Evolutionary conservation across 495 filamentous ascomycete species (phyloP).

Genomic region (Hyphodiscus hymeniophilus): DNA sequence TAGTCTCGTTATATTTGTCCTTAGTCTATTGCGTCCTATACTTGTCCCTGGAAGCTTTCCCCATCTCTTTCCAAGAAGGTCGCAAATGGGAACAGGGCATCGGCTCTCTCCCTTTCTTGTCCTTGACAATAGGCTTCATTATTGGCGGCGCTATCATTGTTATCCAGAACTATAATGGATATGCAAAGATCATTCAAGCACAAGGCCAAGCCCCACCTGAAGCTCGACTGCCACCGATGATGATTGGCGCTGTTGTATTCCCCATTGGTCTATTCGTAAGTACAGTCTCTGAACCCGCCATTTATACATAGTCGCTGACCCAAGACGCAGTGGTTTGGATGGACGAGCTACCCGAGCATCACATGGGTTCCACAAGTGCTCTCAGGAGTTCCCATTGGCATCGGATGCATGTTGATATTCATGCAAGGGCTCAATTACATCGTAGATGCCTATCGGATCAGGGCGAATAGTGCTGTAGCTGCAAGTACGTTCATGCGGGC

Average conservation of each 20-base stretch:
- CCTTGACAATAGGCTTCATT: conserved; percentile 47
- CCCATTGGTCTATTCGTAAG: conserved; percentile 36
- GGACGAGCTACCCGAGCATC: conserved; percentile 56
- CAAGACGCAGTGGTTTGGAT: conserved; percentile 50
- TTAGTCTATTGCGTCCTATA: background rate
- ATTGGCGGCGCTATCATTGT: conserved; percentile 46
- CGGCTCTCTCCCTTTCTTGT: background rate
- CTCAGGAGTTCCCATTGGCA: conserved; percentile 65
- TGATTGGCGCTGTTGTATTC: conserved; percentile 61
- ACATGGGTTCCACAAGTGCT: conserved; percentile 61
- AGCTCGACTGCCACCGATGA: conserved; percentile 70
- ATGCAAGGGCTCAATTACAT: conserved; percentile 32
- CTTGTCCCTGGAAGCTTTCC: background rate
- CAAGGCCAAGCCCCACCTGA: conserved; percentile 45
- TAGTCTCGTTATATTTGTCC: background rate
- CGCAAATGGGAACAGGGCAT: conserved; percentile 43
- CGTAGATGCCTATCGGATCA: conserved; percentile 53
- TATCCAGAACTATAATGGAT: background rate
- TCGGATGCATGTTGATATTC: conserved; percentile 44
- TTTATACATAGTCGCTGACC: background rate
- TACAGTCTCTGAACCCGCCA: background rate
- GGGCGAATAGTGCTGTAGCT: conserved; percentile 52
- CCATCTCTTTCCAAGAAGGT: conserved; percentile 5
- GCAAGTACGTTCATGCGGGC: conserved; percentile 61
- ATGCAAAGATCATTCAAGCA: background rate